Base-by-base conservation (phyloP, 2,329 filamentous ascomycete genomes). In the Alternaria angustiovoidea region DNA sequence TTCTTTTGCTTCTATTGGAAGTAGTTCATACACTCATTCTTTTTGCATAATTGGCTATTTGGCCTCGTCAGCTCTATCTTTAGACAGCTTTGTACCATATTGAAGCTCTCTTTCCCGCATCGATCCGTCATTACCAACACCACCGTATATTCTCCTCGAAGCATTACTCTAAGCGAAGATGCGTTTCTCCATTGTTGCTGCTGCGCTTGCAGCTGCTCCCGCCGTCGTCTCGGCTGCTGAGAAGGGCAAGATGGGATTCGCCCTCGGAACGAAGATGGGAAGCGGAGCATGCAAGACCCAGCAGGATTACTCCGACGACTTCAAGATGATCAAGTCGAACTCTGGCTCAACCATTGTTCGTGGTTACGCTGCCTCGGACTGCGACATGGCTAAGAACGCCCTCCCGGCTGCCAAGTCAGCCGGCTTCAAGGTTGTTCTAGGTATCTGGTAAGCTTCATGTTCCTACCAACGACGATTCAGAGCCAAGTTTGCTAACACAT, bases 351-450 rank as follows among this genome's bases (percentile, higher is more conserved):
- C 81, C 36, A 68, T 90, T 38, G 88, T 91, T 49, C 86, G 90
- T 61, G 86, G 87, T 57, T 92, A 92, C 78, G 84, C 89, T 20
- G 87, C 88, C 18, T 85, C 82, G 54, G 88, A 91, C 74, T 92
- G 90, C 79, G 82, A 90, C 64, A 86, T 84, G 44, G 86, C 88
- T 7, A 80, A 85, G 74, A 79, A 86, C 62, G 86, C 91, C 55
- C 77, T 91, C 28, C 88, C 89, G 4, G 89, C 88, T 36, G 89
- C 89, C 2, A 87, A 88, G 80, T 75, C 76, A 46, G 87, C 88
- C 77, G 85, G 83, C 18, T 88, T 91, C 79, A 81, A 90, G 79
- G 88, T 91, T 63, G 81, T 91, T n/a, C 79, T 91, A 41, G 89
- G 88, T 62, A 86, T 91, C 72, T 92, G 89, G 89, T 88, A 79